Percentiles rank a stretch among this genome's conserved stretches.
phyloP scores from a whole-genome alignment of 2,329 filamentous ascomycete genomes.

The Hysterium pulicare region DNA sequence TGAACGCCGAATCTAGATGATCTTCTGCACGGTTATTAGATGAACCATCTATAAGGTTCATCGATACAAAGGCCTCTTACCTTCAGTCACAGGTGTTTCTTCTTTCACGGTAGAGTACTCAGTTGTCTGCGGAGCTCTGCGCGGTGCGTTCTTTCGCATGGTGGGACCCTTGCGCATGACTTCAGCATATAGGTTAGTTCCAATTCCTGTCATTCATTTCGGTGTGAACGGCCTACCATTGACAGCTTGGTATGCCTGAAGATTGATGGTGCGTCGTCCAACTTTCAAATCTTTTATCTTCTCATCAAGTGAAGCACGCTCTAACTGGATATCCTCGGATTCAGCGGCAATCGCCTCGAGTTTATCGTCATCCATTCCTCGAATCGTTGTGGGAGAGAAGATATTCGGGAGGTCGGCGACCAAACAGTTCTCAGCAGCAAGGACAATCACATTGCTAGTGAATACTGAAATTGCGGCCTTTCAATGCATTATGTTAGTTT shows the following conservation, averaged over 20 bases:
- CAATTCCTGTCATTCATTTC: too few species aligned
- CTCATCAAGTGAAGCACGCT: slow-evolving; percentile 3
- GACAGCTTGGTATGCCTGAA: background rate
- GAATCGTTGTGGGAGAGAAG: slow-evolving; percentile 8
- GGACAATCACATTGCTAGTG: slow-evolving; percentile 11
- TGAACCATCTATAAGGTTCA: too few species aligned
- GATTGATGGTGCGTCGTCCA: background rate
- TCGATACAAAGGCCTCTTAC: background rate
- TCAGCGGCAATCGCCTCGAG: slow-evolving; percentile 10
- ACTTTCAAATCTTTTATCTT: background rate
- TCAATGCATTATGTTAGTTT: background rate
- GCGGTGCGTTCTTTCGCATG: background rate
- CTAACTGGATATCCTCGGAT: slow-evolving; percentile 7
- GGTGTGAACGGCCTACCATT: background rate
- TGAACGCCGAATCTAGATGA: background rate
- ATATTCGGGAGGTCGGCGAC: slow-evolving; percentile 9
- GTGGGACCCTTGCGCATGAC: background rate
- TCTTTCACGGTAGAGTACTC: background rate
- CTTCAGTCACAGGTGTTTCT: background rate
- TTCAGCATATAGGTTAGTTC: too few species aligned
- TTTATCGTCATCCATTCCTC: slow-evolving; percentile 9
- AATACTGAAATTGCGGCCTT: slow-evolving; percentile 8
- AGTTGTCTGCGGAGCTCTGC: background rate
- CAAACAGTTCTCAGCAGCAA: slow-evolving; percentile 12
- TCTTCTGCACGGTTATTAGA: too few species aligned